A percentile compares a stretch with the other conserved stretches of the same genome.
phyloP scores from a whole-genome alignment of 2,329 filamentous ascomycete species.

The Clathrospora elynae region DNA sequence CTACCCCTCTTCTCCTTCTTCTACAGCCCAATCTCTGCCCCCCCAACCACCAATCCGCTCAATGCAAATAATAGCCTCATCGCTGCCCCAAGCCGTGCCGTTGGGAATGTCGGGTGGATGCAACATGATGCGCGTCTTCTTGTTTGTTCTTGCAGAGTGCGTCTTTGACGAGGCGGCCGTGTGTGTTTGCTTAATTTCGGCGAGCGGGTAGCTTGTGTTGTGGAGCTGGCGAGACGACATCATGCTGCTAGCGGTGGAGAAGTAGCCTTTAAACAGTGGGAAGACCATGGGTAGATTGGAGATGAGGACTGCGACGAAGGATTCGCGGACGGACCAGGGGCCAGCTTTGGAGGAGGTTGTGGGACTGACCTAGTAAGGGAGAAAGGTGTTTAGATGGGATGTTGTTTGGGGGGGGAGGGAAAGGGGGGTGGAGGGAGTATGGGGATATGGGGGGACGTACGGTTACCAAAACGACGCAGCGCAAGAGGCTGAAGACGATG shows the following conservation, averaged over 20 bases:
- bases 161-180: background rate
- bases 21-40: too few relatives aligned
- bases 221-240: background rate
- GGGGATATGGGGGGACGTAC: background rate
- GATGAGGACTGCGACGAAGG: constrained; percentile 53
- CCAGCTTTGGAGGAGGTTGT: constrained; percentile 46
- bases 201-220: background rate
- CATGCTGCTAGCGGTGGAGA: background rate
- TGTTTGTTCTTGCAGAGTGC: background rate
- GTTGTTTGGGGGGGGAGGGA: too few relatives aligned
- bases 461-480: constrained; percentile 33
- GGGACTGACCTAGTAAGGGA: constrained; percentile 42
- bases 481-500: constrained; percentile 60
- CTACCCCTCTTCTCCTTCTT: too few relatives aligned
- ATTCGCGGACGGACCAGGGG: constrained; percentile 53
- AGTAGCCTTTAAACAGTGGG: constrained; percentile 19
- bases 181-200: too few relatives aligned
- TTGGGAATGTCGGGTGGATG: background rate
- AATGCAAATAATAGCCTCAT: background rate
- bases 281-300: constrained; percentile 53
- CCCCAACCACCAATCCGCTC: too few relatives aligned
- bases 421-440: background rate
- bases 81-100: background rate
- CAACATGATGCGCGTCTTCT: background rate
- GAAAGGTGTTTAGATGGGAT: background rate